Evolutionary conservation across 352 stramenopile species (phyloP).

Genomic region (Phytopythium cucurbitacearum): DNA sequence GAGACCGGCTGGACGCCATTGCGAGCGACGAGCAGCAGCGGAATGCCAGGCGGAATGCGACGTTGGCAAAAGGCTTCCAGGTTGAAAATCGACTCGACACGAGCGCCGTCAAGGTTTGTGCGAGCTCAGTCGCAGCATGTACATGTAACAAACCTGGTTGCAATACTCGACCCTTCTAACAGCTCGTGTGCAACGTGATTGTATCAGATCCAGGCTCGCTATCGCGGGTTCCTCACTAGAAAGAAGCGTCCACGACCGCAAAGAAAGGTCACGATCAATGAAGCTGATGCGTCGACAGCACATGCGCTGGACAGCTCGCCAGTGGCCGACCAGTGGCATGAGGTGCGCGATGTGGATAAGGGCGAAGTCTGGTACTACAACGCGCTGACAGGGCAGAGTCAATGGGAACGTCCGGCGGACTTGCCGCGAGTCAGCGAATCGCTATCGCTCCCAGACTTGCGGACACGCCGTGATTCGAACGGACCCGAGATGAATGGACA

Average conservation of each 20-base stretch:
- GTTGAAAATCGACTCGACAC: constrained; percentile 40
- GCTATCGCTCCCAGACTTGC: constrained; percentile 21
- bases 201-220: constrained; percentile 58
- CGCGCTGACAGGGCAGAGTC: constrained; percentile 51
- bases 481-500: background rate
- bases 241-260: constrained; percentile 3
- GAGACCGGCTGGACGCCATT: constrained; percentile 29
- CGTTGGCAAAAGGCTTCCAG: constrained; percentile 8
- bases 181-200: background rate
- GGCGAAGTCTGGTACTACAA: constrained; percentile 86
- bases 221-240: constrained; percentile 45
- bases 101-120: constrained; percentile 35
- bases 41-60: constrained; percentile 16
- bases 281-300: background rate
- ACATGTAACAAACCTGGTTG: background rate
- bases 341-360: constrained; percentile 65
- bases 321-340: constrained; percentile 42
- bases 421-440: constrained; percentile 7
- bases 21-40: constrained; percentile 15
- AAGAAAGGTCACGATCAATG: background rate
- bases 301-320: background rate
- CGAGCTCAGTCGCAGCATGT: background rate
- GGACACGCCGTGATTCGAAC: background rate
- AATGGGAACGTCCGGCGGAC: constrained; percentile 55
- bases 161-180: background rate